Evolutionary conservation across 2,329 filamentous ascomycete species (phyloP).

Genomic region (Fusarium denticulatum): DNA sequence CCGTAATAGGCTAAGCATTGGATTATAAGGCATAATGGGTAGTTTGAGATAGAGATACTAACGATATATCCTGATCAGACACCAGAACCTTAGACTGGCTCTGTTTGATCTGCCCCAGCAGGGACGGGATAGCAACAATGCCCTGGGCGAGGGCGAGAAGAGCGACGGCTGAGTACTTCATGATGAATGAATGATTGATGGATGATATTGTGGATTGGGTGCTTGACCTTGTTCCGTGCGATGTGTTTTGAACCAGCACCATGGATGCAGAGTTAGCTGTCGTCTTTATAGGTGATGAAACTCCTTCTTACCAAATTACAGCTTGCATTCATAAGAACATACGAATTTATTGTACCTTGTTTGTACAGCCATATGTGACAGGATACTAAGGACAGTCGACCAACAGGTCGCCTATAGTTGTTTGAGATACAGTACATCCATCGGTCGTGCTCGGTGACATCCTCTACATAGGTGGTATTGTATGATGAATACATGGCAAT

Average conservation of each 20-base stretch:
- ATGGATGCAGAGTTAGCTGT: not conserved
- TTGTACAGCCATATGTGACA: not conserved
- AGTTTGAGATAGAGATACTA: not conserved
- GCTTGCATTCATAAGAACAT: rapidly evolving
- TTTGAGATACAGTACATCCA: not conserved
- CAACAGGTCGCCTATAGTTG: not conserved
- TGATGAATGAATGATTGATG: not conserved
- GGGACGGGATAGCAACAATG: not conserved
- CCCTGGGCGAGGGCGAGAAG: not conserved
- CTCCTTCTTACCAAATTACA: not conserved
- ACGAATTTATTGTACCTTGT: rapidly evolving
- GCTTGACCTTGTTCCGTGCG: rapidly evolving
- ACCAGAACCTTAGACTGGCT: rapidly evolving
- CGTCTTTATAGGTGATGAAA: not conserved
- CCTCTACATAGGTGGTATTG: too few relatives aligned
- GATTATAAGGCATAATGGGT: not conserved
- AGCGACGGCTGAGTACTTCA: conserved; percentile 1
- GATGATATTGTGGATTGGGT: rapidly evolving
- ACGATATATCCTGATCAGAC: conserved; percentile 7
- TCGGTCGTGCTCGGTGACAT: not conserved
- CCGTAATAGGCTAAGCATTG: not conserved
- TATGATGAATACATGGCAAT: not conserved
- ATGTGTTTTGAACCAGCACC: not conserved
- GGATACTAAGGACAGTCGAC: not conserved
- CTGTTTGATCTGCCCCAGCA: not conserved